A percentile compares a stretch with the other conserved stretches of the same genome.
phyloP scores from a whole-genome alignment of 164 flowering plant species.

The Berberis thunbergii region DNA sequence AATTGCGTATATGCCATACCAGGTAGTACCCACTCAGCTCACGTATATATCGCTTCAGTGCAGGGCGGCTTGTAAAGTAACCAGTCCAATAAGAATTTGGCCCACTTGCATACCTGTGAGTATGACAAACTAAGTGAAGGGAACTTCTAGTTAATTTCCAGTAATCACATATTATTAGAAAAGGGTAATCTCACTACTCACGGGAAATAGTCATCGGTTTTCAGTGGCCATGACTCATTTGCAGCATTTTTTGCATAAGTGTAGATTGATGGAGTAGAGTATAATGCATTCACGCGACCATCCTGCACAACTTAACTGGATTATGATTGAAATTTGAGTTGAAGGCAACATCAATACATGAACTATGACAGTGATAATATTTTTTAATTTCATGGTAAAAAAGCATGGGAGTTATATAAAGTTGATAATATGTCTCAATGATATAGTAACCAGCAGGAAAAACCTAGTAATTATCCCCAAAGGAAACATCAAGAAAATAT shows the following conservation, averaged over 20 bases:
- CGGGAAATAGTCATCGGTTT: constrained; percentile 63
- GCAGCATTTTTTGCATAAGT: constrained; percentile 63
- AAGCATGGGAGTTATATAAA: too few relatives aligned
- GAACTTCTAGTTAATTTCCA: too few relatives aligned
- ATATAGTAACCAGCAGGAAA: too few relatives aligned
- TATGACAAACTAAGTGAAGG: too few relatives aligned
- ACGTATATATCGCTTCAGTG: constrained; percentile 67
- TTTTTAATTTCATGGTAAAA: too few relatives aligned
- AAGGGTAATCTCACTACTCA: constrained; percentile 18
- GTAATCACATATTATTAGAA: too few relatives aligned
- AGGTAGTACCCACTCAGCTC: constrained; percentile 78
- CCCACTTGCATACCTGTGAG: constrained; percentile 65
- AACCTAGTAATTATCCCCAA: too few relatives aligned
- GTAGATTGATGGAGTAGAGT: constrained; percentile 82
- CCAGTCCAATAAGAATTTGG: constrained; percentile 90
- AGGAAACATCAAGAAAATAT: too few relatives aligned
- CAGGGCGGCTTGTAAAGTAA: constrained; percentile 82
- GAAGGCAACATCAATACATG: not conserved
- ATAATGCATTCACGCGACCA: constrained; percentile 78
- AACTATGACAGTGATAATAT: not conserved
- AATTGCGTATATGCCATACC: constrained; percentile 29
- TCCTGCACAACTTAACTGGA: constrained; percentile 37
- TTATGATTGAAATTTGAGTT: not conserved
- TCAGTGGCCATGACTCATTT: constrained; percentile 19
- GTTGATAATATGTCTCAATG: too few relatives aligned